Evolutionary conservation across 371 early-diverging fungal genomes (phyloP).

Genomic region (Mortierella sp.): DNA sequence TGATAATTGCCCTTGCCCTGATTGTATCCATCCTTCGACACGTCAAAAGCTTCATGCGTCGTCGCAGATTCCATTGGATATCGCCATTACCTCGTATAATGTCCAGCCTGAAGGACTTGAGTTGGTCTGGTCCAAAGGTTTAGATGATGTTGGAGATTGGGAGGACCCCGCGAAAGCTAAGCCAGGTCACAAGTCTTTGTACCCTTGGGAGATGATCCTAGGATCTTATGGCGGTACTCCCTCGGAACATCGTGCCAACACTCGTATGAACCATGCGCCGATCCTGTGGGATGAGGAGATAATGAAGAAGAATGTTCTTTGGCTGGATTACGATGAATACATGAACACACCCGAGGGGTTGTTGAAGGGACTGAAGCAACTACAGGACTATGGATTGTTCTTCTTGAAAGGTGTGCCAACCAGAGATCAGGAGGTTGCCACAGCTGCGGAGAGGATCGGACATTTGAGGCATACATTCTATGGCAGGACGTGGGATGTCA

Average conservation of each 20-base stretch:
- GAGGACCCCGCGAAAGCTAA: conserved; percentile 49
- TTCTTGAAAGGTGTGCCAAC: conserved; percentile 81
- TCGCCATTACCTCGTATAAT: conserved; percentile 43
- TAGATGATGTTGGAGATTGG: conserved; percentile 50
- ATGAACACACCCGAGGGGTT: conserved; percentile 72
- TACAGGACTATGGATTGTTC: conserved; percentile 79
- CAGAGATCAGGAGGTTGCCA: conserved; percentile 64
- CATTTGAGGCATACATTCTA: conserved; percentile 86
- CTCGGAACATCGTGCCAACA: conserved; percentile 23
- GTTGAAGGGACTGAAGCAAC: conserved; percentile 64
- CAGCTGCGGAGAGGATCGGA: conserved; percentile 81
- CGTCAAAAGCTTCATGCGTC: conserved; percentile 87
- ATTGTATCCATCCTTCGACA: conserved; percentile 80
- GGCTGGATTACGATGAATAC: conserved; percentile 74
- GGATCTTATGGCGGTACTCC: conserved; percentile 44
- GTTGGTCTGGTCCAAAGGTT: conserved; percentile 55
- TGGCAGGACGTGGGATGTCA: conserved; percentile 88
- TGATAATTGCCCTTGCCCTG: conserved; percentile 84
- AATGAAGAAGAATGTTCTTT: conserved; percentile 61
- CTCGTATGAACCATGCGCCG: conserved; percentile 56
- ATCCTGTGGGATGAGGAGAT: conserved; percentile 63
- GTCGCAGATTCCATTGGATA: conserved; percentile 76
- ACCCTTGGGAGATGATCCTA: conserved; percentile 56
- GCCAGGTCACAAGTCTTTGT: conserved; percentile 61
- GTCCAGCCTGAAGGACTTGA: conserved; percentile 33